Percentiles rank a stretch among this genome's conserved stretches.
These are phyloP conservation scores for Rhizomucor miehei DNA, from an alignment of 371 early-diverging fungal species.

Conservation along the genomic window DNA sequence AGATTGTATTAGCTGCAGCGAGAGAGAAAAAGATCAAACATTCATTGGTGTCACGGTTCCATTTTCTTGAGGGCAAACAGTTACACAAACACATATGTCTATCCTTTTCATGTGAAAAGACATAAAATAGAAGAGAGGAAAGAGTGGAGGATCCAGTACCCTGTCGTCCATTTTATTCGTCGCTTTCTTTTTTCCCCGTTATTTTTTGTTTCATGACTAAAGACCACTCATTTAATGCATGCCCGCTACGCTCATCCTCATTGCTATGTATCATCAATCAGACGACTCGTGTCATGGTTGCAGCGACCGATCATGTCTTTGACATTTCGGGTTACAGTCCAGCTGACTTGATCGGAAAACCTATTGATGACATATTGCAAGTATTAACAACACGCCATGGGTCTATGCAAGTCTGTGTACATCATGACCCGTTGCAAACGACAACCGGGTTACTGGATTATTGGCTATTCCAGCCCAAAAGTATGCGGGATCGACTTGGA, in stretches of 20 bases:
- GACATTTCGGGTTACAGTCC: conserved; percentile 27
- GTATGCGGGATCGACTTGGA: not conserved
- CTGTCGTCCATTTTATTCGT: conserved; percentile 1
- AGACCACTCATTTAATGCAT: conserved; percentile 16
- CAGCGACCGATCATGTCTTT: conserved; percentile 39
- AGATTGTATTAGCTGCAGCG: too few relatives aligned
- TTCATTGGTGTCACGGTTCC: too few relatives aligned
- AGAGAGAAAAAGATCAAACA: too few relatives aligned
- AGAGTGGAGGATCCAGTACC: too few relatives aligned
- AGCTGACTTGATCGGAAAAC: conserved; percentile 20
- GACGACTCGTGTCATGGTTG: conserved; percentile 30
- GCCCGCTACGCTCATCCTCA: conserved; percentile 24
- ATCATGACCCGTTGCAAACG: conserved; percentile 25
- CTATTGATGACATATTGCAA: conserved; percentile 12
- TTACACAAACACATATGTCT: too few relatives aligned
- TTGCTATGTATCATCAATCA: conserved; percentile 27
- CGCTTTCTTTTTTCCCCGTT: conserved; percentile 8
- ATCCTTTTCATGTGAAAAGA: too few relatives aligned
- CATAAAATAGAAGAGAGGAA: too few relatives aligned
- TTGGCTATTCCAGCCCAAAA: conserved; percentile 29
- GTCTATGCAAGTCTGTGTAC: conserved; percentile 26
- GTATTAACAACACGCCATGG: not conserved
- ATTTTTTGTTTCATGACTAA: conserved; percentile 30
- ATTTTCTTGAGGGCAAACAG: too few relatives aligned
- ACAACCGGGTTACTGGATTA: conserved; percentile 24